These are phyloP conservation scores for Tremellales sp. DNA, from an alignment of 1,284 basidiomycete genomes.

Conservation along the genomic window DNA sequence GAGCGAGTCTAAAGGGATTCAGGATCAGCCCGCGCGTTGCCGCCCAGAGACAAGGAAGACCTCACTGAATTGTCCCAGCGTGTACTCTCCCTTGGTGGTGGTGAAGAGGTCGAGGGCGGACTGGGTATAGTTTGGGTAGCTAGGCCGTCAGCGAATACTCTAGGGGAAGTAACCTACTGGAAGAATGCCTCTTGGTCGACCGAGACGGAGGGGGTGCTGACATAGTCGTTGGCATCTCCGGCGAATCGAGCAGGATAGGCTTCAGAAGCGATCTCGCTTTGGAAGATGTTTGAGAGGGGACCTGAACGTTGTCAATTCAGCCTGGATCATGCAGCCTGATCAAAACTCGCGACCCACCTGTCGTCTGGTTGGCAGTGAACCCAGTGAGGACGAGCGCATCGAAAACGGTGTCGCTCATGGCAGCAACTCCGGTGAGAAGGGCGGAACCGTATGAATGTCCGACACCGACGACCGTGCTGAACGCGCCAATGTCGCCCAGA, in stretches of 20 bases:
- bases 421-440: slow-evolving; percentile 7
- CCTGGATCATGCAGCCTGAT: not conserved
- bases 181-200: slow-evolving; percentile 47
- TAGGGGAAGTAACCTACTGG: slow-evolving; percentile 10
- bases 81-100: slow-evolving; percentile 42
- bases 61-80: slow-evolving; percentile 21
- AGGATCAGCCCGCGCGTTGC: not conserved
- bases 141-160: slow-evolving; percentile 1
- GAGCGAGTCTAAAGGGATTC: slow-evolving; percentile 13
- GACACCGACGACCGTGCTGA: slow-evolving; percentile 11
- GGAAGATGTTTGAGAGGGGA: slow-evolving; percentile 8
- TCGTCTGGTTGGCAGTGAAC: slow-evolving; percentile 12
- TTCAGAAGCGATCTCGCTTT: slow-evolving; percentile 7
- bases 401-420: slow-evolving; percentile 6
- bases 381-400: slow-evolving; percentile 17
- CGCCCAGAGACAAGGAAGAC: not conserved
- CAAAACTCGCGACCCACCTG: not conserved
- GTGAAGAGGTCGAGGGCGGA: slow-evolving; percentile 28
- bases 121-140: slow-evolving; percentile 45
- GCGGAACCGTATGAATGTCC: slow-evolving; percentile 17
- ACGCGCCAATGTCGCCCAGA: slow-evolving; percentile 4
- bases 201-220: slow-evolving; percentile 31
- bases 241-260: slow-evolving; percentile 12
- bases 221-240: slow-evolving; percentile 7
- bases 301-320: not conserved